Evolutionary conservation across 1,139 yeast species (phyloP), one percentile per base, ranked within the genome.

Genomic region (Ogataea hybrid): DNA sequence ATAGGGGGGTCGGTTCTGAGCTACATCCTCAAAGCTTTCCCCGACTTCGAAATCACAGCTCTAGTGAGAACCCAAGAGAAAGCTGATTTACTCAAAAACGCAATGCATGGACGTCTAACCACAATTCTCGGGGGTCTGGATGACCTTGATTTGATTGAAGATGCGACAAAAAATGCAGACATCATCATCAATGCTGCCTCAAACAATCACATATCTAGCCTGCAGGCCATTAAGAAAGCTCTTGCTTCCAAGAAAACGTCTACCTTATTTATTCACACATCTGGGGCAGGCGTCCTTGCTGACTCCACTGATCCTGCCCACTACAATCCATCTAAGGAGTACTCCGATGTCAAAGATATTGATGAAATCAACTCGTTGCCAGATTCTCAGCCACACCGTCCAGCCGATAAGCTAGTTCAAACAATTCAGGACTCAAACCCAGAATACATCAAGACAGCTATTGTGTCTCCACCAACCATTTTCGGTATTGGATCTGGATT

Each of bases 111-210:
- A 2, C 10, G n/a, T n/a, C 3, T 18, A 6, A 6, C 10, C 11
- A 21, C 28, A 8, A 32, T 37, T 4, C 16, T 37, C 2, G 41
- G 41, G 6, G 12, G 18, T 7, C 52, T 69, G 32, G 62, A 62
- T 40, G 57, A 56, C 39, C 18, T 44, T 15, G 54, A 57, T 2
- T 14, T 63, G 4, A 41, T 69, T 16, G 50, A 48, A 22, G 31
- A 56, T 20, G 59, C 62, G 39, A 62, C 57, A 2, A 40, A 45
- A 0, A 41, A 45, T 5, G 60, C 61, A 32, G 68, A 66, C 43
- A 55, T 67, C 31, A 57, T 68, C 20, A 58, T 69, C 41, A 64
- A 68, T 52, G 61, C 71, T 6, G 74, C 73, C 6, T 57, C 67
- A 38, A 67, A 64, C 27, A 71, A 67, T 49, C 65, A 65, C 49